These are phyloP conservation scores for Sugiyamaella marilandica DNA, from an alignment of 805 yeast genomes.

Conservation along the genomic window DNA sequence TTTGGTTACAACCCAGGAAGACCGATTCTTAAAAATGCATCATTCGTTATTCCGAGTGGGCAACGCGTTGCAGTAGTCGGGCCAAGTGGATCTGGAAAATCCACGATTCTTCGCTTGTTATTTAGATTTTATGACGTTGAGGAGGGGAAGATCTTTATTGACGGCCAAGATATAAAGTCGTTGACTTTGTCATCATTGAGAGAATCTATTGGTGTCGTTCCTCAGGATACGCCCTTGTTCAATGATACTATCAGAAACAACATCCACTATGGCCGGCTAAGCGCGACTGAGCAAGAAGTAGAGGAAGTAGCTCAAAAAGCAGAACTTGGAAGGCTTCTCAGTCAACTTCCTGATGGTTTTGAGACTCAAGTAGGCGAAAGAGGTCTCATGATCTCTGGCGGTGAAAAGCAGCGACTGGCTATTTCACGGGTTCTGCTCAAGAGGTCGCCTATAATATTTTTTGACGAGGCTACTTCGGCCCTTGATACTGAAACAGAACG, in stretches of 20 bases:
- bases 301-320: constrained; percentile 60
- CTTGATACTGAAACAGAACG: constrained; percentile 96
- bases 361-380: constrained; percentile 88
- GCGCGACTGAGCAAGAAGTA: constrained; percentile 71
- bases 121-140: constrained; percentile 87
- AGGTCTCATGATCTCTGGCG: constrained; percentile 99
- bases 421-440: constrained; percentile 87
- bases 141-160: constrained; percentile 72
- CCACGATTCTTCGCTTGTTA: constrained; percentile 76
- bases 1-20: constrained; percentile 90
- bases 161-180: constrained; percentile 80
- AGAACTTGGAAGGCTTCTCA: constrained; percentile 56
- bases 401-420: constrained; percentile 94
- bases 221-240: constrained; percentile 95
- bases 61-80: constrained; percentile 91
- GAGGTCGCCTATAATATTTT: constrained; percentile 82
- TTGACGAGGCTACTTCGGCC: constrained; percentile 95
- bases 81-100: constrained; percentile 93
- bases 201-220: constrained; percentile 80
- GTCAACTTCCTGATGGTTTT: constrained; percentile 75
- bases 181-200: constrained; percentile 75
- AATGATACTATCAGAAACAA: constrained; percentile 87
- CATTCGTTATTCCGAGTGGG: constrained; percentile 87
- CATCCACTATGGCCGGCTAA: constrained; percentile 75
- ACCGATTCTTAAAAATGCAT: constrained; percentile 74